These are phyloP conservation scores for Nothophytophthora sp. DNA, from an alignment of 352 stramenopile genomes.

Conservation along the genomic window DNA sequence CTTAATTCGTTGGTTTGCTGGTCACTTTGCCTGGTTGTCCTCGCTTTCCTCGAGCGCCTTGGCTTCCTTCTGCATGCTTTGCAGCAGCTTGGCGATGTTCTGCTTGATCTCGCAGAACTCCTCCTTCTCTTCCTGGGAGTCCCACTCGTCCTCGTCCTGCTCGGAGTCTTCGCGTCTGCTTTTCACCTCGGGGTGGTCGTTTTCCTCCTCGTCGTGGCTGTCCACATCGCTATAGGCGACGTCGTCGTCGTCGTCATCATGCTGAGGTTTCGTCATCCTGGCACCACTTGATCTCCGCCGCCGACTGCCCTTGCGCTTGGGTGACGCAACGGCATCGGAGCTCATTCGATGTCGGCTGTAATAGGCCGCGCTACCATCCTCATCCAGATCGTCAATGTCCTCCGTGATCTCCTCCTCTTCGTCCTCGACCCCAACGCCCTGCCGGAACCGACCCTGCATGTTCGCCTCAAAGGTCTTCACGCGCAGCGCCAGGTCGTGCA, in stretches of 20 bases:
- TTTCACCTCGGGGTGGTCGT: slow-evolving; percentile 24
- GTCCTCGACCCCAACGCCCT: slow-evolving; percentile 27
- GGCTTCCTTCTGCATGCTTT: slow-evolving; percentile 59
- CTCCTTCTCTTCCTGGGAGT: slow-evolving; percentile 58
- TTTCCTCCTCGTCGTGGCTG: slow-evolving; percentile 16
- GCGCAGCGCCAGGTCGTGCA: slow-evolving; percentile 64
- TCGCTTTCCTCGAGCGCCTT: slow-evolving; percentile 36
- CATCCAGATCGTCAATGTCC: slow-evolving; percentile 57
- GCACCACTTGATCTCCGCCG: slow-evolving; percentile 8
- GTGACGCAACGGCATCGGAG: slow-evolving; percentile 24
- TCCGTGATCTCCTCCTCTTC: slow-evolving; percentile 65
- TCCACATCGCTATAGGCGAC: slow-evolving; percentile 22
- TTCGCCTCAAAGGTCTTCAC: slow-evolving; percentile 75
- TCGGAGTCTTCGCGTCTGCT: background rate
- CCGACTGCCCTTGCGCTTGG: slow-evolving; percentile 23
- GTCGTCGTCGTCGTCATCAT: slow-evolving; percentile 27
- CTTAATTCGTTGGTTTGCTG: too few relatives aligned
- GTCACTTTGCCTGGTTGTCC: slow-evolving; percentile 28
- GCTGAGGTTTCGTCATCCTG: slow-evolving; percentile 36
- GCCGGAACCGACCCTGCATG: slow-evolving; percentile 59
- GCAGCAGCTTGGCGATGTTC: slow-evolving; percentile 63
- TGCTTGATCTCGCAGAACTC: slow-evolving; percentile 62
- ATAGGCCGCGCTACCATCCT: slow-evolving; percentile 11
- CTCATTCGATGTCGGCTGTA: slow-evolving; percentile 3
- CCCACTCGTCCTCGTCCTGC: slow-evolving; percentile 35